Conservation (phyloP, 108 stramenopile species). For the Fistulifera solaris region DNA sequence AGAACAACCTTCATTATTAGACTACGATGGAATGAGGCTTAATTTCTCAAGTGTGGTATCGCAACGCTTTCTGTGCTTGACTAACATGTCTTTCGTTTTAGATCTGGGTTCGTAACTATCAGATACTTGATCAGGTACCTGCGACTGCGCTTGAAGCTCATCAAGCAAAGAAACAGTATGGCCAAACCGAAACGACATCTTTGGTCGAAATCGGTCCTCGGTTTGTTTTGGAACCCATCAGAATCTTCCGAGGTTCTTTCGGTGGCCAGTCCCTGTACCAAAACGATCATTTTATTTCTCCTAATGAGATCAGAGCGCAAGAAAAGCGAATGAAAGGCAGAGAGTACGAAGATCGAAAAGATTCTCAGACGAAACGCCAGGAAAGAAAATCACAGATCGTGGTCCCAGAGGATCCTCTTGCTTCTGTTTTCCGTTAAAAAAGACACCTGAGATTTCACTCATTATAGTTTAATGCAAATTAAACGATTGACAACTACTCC, state of each 20-base stretch:
- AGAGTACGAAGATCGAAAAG: slow-evolving; percentile 69
- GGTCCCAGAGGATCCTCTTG: slow-evolving; percentile 77
- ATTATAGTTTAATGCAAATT: too few species aligned
- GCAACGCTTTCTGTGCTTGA: too few species aligned
- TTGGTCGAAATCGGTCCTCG: slow-evolving; percentile 99
- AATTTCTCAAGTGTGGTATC: neutral
- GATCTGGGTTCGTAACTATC: slow-evolving; percentile 99
- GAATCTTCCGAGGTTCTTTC: slow-evolving; percentile 95
- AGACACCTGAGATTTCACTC: too few species aligned
- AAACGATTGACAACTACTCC: too few species aligned
- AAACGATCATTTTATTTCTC: slow-evolving; percentile 89
- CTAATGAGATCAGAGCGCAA: slow-evolving; percentile 77
- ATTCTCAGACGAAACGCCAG: slow-evolving; percentile 67
- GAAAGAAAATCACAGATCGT: slow-evolving; percentile 60
- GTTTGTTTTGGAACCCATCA: slow-evolving; percentile 94
- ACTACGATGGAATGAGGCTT: slow-evolving; percentile 91
- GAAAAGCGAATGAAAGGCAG: slow-evolving; percentile 71
- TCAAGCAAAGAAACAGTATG: slow-evolving; percentile 57
- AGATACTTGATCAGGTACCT: slow-evolving; percentile 88
- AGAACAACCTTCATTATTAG: slow-evolving; percentile 51
- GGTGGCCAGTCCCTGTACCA: slow-evolving; percentile 94
- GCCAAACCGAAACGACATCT: slow-evolving; percentile 69
- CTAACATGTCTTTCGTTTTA: slow-evolving; percentile 16
- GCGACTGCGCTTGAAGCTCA: slow-evolving; percentile 73
- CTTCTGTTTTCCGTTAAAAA: slow-evolving; percentile 61